Conservation (phyloP, 2,329 filamentous ascomycete genomes). For the Fusarium devonianum region DNA sequence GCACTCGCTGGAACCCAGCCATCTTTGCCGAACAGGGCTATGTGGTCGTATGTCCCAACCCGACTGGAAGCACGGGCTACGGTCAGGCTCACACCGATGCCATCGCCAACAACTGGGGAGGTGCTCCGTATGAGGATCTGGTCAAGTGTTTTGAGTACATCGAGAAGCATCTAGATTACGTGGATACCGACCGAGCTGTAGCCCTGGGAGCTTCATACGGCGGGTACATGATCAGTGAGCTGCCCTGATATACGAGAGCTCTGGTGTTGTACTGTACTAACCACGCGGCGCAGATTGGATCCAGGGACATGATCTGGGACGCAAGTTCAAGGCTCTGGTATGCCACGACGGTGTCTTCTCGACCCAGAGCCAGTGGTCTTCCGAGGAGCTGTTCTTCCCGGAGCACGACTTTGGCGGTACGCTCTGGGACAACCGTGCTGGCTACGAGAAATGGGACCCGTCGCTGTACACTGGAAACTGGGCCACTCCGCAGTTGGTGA, state of each 20-base stretch:
- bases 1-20: conserved; percentile 84
- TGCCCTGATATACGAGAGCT: neutral
- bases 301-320: conserved; percentile 82
- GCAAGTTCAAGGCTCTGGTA: conserved; percentile 86
- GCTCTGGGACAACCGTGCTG: conserved; percentile 66
- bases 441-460: conserved; percentile 76
- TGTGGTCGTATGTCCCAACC: conserved; percentile 81
- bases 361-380: conserved; percentile 68
- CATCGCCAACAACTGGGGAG: conserved; percentile 84
- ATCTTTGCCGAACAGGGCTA: conserved; percentile 90
- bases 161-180: conserved; percentile 67
- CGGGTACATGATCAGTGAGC: conserved; percentile 75
- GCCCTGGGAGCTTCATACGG: conserved; percentile 79
- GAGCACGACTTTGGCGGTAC: conserved; percentile 71
- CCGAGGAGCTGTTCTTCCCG: conserved; percentile 75
- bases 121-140: conserved; percentile 82
- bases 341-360: conserved; percentile 89
- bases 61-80: conserved; percentile 83
- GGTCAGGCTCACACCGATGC: conserved; percentile 79
- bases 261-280: conserved; percentile 30
- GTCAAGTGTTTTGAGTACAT: conserved; percentile 81
- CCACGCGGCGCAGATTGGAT: conserved; percentile 74
- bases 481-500: conserved; percentile 83
- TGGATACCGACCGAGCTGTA: conserved; percentile 74
- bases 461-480: conserved; percentile 71